phyloP scores from a whole-genome alignment of 2,329 filamentous ascomycete genomes.

The Neophaeococcomyces aloes region DNA sequence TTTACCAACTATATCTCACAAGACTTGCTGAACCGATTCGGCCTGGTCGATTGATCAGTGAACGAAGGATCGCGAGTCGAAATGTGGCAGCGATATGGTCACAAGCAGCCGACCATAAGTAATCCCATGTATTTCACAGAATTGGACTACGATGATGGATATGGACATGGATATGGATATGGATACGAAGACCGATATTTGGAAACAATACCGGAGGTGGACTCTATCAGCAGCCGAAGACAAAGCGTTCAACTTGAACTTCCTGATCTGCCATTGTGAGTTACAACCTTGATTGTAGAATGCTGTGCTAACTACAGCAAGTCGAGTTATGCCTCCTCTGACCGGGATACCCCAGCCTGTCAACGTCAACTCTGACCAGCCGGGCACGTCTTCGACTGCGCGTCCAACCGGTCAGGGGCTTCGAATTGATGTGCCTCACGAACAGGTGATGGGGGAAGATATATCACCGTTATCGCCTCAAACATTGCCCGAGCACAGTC shows the following conservation, averaged over 20 bases:
- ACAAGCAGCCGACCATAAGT: conserved; percentile 8
- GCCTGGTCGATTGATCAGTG: conserved; percentile 1
- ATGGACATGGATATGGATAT: conserved; percentile 35
- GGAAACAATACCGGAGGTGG: conserved; percentile 28
- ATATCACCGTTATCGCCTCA: conserved; percentile 23
- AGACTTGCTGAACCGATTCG: neutral
- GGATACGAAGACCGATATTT: conserved; percentile 35
- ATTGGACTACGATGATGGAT: conserved; percentile 9
- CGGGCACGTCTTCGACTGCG: conserved; percentile 12
- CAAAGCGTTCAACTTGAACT: conserved; percentile 24
- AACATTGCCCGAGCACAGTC: conserved; percentile 12
- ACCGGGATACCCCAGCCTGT: conserved; percentile 23
- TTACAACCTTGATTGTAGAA: conserved; percentile 10
- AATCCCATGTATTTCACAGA: conserved; percentile 5
- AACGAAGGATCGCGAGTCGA: neutral
- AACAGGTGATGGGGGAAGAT: conserved; percentile 7
- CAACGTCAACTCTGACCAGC: conserved; percentile 50
- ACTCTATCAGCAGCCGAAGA: conserved; percentile 25
- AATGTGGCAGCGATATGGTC: conserved; percentile 10
- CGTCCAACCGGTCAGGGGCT: conserved; percentile 10
- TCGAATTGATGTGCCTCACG: conserved; percentile 7
- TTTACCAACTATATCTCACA: neutral
- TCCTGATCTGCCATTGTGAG: conserved; percentile 32
- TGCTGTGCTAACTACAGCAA: conserved; percentile 9
- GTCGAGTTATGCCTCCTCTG: conserved; percentile 19